These are phyloP conservation scores for Ophiostoma tasmaniense DNA, from an alignment of 2,329 filamentous ascomycete genomes.

Conservation along the genomic window DNA sequence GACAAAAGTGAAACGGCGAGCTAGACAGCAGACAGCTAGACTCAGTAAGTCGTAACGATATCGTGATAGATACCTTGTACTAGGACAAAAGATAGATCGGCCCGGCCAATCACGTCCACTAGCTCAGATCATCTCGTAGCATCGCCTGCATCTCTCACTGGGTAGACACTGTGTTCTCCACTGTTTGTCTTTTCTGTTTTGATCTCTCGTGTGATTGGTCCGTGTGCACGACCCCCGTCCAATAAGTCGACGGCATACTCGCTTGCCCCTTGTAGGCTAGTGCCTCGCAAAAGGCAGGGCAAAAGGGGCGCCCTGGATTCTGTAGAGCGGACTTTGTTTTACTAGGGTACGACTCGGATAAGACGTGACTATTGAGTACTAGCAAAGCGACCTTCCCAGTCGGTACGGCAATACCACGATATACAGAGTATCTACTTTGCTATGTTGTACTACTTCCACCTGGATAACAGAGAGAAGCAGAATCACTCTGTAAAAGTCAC, in stretches of 20 bases:
- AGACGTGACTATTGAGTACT: not conserved
- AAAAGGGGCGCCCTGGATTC: not conserved
- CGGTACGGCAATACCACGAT: too few species aligned
- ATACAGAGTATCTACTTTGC: too few species aligned
- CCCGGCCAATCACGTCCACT: constrained; percentile 8
- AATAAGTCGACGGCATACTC: constrained; percentile 13
- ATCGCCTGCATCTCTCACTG: not conserved
- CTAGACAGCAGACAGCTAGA: too few species aligned
- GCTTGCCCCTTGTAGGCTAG: constrained; percentile 9
- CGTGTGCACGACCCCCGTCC: not conserved
- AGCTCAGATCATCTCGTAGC: not conserved
- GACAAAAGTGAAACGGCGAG: constrained; percentile 1
- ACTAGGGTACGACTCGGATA: too few species aligned
- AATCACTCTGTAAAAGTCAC: too few species aligned
- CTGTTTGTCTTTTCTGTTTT: not conserved
- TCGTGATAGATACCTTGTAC: too few species aligned
- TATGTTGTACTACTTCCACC: too few species aligned
- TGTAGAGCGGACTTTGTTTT: too few species aligned
- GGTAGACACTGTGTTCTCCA: not conserved
- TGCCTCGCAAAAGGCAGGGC: not conserved
- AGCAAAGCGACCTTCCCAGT: not conserved
- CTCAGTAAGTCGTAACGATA: too few species aligned
- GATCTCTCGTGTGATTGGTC: not conserved
- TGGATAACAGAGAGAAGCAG: too few species aligned
- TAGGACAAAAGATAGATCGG: not conserved